Evolutionary conservation across 1,284 basidiomycete genomes (phyloP).

Genomic region (Pseudozyma thailandica): DNA sequence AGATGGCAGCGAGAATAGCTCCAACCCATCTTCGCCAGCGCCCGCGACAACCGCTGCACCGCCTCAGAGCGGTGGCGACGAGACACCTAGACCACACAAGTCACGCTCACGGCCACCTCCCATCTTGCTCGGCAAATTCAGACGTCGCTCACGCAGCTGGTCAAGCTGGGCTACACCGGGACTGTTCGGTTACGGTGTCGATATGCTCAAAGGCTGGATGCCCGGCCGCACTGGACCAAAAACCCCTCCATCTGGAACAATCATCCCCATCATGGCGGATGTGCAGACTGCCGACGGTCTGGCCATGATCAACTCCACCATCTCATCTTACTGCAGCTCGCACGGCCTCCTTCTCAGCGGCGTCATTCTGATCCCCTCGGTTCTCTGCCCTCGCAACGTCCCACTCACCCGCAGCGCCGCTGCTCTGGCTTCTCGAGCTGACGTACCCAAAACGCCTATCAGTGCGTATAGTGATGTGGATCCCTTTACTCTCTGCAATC

Average conservation of each 20-base stretch:
- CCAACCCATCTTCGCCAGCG: not conserved
- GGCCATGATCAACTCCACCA: constrained; percentile 48
- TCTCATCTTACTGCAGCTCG: constrained; percentile 49
- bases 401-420: constrained; percentile 20
- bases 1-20: constrained; percentile 10
- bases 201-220: constrained; percentile 58
- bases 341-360: constrained; percentile 51
- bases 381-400: constrained; percentile 45
- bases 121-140: constrained; percentile 11
- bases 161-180: constrained; percentile 50
- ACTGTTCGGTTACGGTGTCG: constrained; percentile 49
- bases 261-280: constrained; percentile 57
- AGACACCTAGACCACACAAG: constrained; percentile 22
- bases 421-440: constrained; percentile 4
- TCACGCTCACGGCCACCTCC: constrained; percentile 25
- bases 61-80: constrained; percentile 18
- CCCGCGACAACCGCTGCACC: too few species aligned
- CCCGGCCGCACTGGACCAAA: constrained; percentile 31
- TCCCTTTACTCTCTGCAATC: constrained; percentile 32
- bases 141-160: constrained; percentile 42
- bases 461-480: constrained; percentile 41
- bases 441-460: constrained; percentile 23
- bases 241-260: constrained; percentile 29
- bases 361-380: constrained; percentile 46
- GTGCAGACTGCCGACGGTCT: constrained; percentile 41